Evolutionary conservation across 2,329 filamentous ascomycete species (phyloP).

Genomic region (Amesomyces nigricolor): DNA sequence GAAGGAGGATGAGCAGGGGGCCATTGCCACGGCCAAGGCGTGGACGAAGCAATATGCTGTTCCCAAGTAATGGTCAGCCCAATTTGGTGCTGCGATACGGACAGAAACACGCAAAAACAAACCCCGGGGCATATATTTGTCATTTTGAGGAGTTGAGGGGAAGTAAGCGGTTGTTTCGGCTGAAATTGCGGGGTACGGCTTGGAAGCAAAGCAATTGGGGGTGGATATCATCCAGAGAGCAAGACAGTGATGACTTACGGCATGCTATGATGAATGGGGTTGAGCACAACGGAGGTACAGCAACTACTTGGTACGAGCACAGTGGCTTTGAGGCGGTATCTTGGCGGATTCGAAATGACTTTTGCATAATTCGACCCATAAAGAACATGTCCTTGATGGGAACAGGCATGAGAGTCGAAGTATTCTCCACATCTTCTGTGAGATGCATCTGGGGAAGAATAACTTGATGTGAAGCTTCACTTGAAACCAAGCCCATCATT

Average conservation of each 20-base stretch:
- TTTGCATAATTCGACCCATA: too few species aligned
- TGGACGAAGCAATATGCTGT: constrained; percentile 84
- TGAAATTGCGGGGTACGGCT: constrained; percentile 2
- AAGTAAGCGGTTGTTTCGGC: background rate
- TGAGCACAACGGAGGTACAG: too few species aligned
- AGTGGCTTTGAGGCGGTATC: too few species aligned
- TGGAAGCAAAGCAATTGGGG: background rate
- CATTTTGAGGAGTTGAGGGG: constrained; percentile 6
- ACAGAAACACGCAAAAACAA: background rate
- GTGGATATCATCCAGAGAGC: background rate
- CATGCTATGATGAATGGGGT: background rate
- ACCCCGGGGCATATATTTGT: background rate
- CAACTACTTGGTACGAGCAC: too few species aligned
- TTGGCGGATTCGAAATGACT: too few species aligned
- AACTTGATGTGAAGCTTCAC: too few species aligned
- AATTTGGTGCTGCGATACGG: background rate
- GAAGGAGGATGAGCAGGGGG: constrained; percentile 92
- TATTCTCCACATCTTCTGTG: too few species aligned
- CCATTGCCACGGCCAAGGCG: constrained; percentile 84
- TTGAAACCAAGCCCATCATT: too few species aligned
- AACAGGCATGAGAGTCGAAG: too few species aligned
- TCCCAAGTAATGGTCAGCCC: constrained; percentile 31
- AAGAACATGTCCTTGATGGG: too few species aligned
- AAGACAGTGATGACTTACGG: background rate
- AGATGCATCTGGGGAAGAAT: too few species aligned